Evolutionary conservation across 164 flowering plant species (phyloP), one percentile per base, ranked within the genome.

Genomic region (Protea cynaroides): DNA sequence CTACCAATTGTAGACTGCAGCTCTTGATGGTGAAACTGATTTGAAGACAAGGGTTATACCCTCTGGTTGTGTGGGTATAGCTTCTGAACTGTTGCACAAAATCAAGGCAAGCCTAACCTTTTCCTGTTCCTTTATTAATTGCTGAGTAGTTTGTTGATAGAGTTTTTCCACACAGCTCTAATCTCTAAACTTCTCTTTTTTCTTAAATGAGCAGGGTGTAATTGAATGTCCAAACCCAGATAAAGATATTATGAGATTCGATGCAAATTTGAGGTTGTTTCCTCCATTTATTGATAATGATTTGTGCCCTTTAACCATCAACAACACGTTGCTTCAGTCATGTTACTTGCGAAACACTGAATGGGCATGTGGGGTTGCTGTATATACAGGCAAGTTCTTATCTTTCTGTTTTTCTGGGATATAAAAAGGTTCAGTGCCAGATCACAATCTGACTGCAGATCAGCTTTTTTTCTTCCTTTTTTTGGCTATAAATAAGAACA

Each of bases 331-430:
- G 71, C 96, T 94, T 68, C 99, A 94, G 76, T 89, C 99, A 63
- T 94, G 99, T 75, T 94, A 94, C 80, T 74, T 94, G 78, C 80
- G 99, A 62, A 94, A 94, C 65, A 89, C 96, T 18, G 97, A 91
- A 62, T 94, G 99, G 99, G 97, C 89, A 59, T 94, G 99, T 80
- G 99, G 99, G 68, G 99, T 91, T 49, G 96, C 99, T 75, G 87
- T 89, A 15, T 94, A 94, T 73, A 91, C 99, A 75, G 99, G 99
- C 76, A 76, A 79, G 86, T 81, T 74, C 58, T 46, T 38, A 19
- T 29, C 68, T 25, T 67, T 58, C 12, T 44, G 37, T 29, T 67
- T 25, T 67, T 58, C 12, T 44, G 37, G 25, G 23, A 23, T 4
- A 24, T 23, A 38, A 0, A 61, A 14, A 23, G 5, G 2, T 5